Evolutionary conservation across 2,329 filamentous ascomycete genomes (phyloP), one percentile per base, ranked within the genome.

Genomic region (Allantophomopsis cytisporea): DNA sequence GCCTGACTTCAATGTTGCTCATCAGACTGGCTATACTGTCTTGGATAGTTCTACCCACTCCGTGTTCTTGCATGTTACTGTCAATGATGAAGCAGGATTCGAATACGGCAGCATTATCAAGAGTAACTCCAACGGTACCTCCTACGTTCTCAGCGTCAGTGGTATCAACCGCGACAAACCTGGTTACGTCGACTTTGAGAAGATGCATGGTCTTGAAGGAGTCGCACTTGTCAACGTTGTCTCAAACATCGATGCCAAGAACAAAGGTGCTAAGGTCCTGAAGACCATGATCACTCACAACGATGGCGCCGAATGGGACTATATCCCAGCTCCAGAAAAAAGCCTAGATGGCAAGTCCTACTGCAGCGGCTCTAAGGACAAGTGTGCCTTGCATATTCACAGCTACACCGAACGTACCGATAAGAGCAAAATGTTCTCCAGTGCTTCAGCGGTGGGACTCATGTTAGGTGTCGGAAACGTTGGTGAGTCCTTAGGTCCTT

Each of bases 121-220:
- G 73, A 95, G 87, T 55, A 98, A 98, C 64, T 95, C 87, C 51
- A 96, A 98, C 55, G 91, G 91, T 39, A 98, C 91, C 1, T 91
- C 83, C 2, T 98, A 95, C 53, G 84, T 94, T 11, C 65, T 94
- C 47, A 93, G 84, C 58, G 68, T 91, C 17, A 66, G 74, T 37
- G 76, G 75, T 15, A 86, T 96, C 54, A 95, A 96, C 59, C 75
- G 85, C 49, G 78, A 95, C 54, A 64, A 70, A 11, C 50, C 57
- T 2, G 87, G 80, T 34, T 95, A 80, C 53, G 89, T 94, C 35
- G 91, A 98, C 56, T 98, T 94, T 59, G 91, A 98, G 58, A 95
- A 94, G 64, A 86, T 95, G 67, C 73, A 83, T 36, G 87, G 87
- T 2, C 68, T 98, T 12, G 89, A 98, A 59, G 91, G 91, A 34